Conservation (phyloP, 306 rosid species). For the Acacia confusa region DNA sequence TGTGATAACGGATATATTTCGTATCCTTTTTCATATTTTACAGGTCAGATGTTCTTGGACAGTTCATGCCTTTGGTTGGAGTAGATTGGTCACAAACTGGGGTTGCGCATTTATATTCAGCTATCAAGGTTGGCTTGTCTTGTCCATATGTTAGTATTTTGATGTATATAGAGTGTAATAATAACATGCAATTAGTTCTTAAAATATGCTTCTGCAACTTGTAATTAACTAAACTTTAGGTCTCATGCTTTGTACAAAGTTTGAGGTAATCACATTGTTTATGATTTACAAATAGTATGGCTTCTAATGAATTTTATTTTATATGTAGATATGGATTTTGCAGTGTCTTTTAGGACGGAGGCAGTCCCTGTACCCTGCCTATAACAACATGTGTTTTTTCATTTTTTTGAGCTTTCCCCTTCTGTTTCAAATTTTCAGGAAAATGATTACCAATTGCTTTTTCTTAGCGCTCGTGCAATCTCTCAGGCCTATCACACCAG, state of each 20-base stretch:
- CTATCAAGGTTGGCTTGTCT: slow-evolving; percentile 72
- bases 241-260: not conserved
- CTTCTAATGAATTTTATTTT: not conserved
- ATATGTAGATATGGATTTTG: not conserved
- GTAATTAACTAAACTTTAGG: not conserved
- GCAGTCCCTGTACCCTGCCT: slow-evolving; percentile 19
- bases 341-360: slow-evolving; percentile 16
- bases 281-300: not conserved
- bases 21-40: slow-evolving; percentile 23
- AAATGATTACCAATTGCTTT: slow-evolving; percentile 89
- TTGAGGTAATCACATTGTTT: not conserved
- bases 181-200: slow-evolving; percentile 7
- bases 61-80: slow-evolving; percentile 98
- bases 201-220: slow-evolving; percentile 10
- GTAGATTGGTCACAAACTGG: slow-evolving; percentile 97
- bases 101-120: slow-evolving; percentile 93
- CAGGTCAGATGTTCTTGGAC: slow-evolving; percentile 97
- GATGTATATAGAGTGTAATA: slow-evolving; percentile 12
- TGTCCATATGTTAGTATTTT: slow-evolving; percentile 16
- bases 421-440: slow-evolving; percentile 54
- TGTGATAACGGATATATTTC: slow-evolving; percentile 17
- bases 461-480: slow-evolving; percentile 96
- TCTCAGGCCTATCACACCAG: slow-evolving; percentile 89
- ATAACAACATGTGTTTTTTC: not conserved
- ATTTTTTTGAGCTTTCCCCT: not conserved